Evolutionary conservation across 176 grass and related monocot species (phyloP).

Genomic region (Alloteropsis semialata): DNA sequence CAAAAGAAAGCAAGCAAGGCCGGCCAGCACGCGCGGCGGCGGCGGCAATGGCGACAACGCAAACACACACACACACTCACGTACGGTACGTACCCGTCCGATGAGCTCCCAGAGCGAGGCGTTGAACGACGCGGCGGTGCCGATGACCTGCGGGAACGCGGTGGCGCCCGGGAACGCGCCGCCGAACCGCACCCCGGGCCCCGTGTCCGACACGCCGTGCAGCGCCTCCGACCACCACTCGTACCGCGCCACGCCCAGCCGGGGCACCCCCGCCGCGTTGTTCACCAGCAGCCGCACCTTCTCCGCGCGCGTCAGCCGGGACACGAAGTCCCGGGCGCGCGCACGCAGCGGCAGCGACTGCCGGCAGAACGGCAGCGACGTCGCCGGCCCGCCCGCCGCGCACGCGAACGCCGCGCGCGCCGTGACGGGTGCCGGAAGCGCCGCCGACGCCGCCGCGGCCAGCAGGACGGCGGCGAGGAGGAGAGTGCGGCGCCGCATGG

Average conservation of each 20-base stretch:
- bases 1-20: neutral
- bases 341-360: slow-evolving; percentile 2
- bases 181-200: slow-evolving; percentile 59
- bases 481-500: slow-evolving; percentile 19
- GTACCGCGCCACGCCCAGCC: slow-evolving; percentile 59
- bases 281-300: slow-evolving; percentile 81
- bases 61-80: no score
- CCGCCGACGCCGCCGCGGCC: neutral
- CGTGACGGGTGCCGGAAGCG: accelerated
- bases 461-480: neutral
- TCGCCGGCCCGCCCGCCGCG: slow-evolving; percentile 23
- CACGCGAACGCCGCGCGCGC: slow-evolving; percentile 55
- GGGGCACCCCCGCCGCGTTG: slow-evolving; percentile 62
- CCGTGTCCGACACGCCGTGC: slow-evolving; percentile 70
- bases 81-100: slow-evolving; percentile 56
- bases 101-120: slow-evolving; percentile 87
- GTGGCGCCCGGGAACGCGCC: slow-evolving; percentile 79
- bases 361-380: slow-evolving; percentile 5
- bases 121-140: slow-evolving; percentile 75
- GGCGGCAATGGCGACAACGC: neutral
- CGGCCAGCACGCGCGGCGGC: neutral
- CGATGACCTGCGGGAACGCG: slow-evolving; percentile 94
- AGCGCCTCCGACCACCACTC: slow-evolving; percentile 99
- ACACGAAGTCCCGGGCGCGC: slow-evolving; percentile 56
- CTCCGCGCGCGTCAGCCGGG: slow-evolving; percentile 58